Base-by-base conservation (phyloP, 2,329 filamentous ascomycete species). In the Aspergillus sp. region DNA sequence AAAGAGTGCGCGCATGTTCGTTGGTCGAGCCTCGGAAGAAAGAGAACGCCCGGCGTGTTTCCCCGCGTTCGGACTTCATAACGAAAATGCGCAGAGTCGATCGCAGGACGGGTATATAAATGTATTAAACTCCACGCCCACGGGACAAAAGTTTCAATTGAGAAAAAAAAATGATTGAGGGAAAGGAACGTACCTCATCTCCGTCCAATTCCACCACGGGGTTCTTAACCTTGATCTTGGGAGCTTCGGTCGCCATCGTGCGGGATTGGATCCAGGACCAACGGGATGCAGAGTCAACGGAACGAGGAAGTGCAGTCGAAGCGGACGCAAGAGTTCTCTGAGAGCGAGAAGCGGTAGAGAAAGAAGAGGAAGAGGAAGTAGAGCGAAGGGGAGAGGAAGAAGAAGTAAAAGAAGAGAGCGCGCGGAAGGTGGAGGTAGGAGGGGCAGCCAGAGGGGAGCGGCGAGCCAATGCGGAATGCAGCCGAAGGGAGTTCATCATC, bases 151-250 rank as follows among this genome's bases (percentile, higher is more conserved):
- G 26, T 29, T 29, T 29, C 26, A 52, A 22, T 49, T 29, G 5
- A 47, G 22, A 22, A 22, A 14, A 46, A 14, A 36, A 24, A 26
- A 20, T 46, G 10, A 18, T 29, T 11, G 62, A 59, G 61, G 55
- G 67, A 64, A 63, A 54, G 20, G 26, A 52, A 58, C 73, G 61
- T 75, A 78, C 77, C 75, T 89, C 87, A 78, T 89, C 86, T 73
- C 94, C 94, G 77, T 98, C 94, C 72, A 98, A 87, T 84, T 98
- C 95, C 78, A 99, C 95, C 77, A 99, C 89, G 67, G 95, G 95
- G 81, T 96, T 98, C 88, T 96, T 93, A 84, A 99, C 95, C 87
- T 96, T 95, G 86, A 98, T 98, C 89, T 98, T 99, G 74, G 85
- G 82, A 70, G 84, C 72, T 60, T 73, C 73, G 61, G 74, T 72